Evolutionary conservation across 1,139 yeast species (phyloP).

Genomic region (Hansenula lynferdii): DNA sequence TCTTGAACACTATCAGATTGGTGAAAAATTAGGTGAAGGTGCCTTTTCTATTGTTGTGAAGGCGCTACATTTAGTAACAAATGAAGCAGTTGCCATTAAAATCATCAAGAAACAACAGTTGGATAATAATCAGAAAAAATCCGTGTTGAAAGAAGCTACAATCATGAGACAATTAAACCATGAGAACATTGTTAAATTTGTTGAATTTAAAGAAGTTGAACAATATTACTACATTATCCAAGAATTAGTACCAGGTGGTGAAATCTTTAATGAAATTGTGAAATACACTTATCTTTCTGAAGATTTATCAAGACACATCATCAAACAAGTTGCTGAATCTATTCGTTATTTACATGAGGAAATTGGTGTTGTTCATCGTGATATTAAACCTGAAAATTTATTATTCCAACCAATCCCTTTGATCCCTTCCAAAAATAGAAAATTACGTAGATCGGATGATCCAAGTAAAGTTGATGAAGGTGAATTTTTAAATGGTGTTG

Average conservation of each 20-base stretch:
- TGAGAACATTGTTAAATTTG: conserved; percentile 65
- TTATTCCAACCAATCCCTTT: conserved; percentile 70
- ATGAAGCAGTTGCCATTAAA: conserved; percentile 70
- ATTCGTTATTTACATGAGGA: conserved; percentile 76
- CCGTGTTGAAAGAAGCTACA: conserved; percentile 77
- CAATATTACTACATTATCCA: conserved; percentile 55
- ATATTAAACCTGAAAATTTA: conserved; percentile 91
- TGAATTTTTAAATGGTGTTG: conserved; percentile 63
- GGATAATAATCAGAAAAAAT: conserved; percentile 47
- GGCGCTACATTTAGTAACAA: conserved; percentile 48
- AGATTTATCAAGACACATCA: conserved; percentile 77
- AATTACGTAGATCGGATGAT: conserved; percentile 74
- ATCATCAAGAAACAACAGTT: conserved; percentile 70
- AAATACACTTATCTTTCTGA: conserved; percentile 89
- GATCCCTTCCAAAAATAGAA: conserved; percentile 32
- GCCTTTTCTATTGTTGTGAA: conserved; percentile 87
- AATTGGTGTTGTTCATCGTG: conserved; percentile 88
- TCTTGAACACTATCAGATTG: conserved; percentile 24
- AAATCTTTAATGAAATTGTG: conserved; percentile 89
- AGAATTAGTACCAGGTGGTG: conserved; percentile 91
- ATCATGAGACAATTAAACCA: conserved; percentile 75
- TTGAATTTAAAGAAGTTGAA: conserved; percentile 49
- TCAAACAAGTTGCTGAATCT: conserved; percentile 79
- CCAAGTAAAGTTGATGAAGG: conserved; percentile 85
- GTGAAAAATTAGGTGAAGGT: conserved; percentile 67